Base-by-base conservation (phyloP, 2,329 filamentous ascomycete species). In the Cercospora canescens region DNA sequence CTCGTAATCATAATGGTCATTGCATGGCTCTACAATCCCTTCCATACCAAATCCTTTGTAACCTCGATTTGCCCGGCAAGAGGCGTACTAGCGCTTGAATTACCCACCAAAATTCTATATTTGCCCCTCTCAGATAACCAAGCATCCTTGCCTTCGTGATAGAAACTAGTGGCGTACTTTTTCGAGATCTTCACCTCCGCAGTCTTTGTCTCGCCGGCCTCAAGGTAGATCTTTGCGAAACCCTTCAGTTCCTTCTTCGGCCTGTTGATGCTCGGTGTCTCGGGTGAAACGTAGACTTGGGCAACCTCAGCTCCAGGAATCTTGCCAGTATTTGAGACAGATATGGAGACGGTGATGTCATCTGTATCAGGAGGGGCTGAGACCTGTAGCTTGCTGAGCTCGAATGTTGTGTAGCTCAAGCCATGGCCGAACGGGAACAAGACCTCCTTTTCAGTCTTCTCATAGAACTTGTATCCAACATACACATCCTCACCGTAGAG, bases 391-490 rank as follows among this genome's bases (percentile, higher is more conserved):
- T 82, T 79, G 14, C 87, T 87, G 73, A 91, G 89, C 55, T 84
- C 82, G 75, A 93, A 94, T 0, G 81, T 87, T 0, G 91, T 93
- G 79, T 94, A 95, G 16, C 89, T 91, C 1, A 95, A 82, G 1
- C 92, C 90, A 75, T 93, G 89, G 12, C 91, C 91, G 75, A 96
- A 96, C 64, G 89, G 85, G 78, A 94, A 93, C 0, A 90, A 81
- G 0, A 88, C 88, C 5, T 82, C 79, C 58, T 89, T 83, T 28
- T 82, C 81, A 12, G 82, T 79, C 21, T 85, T 85, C 72, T 93
- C 90, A 76, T 91, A 92, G 78, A 91, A 88, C 18, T 87, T 81
- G 78, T 93, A 93, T 2, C 91, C 91, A 62, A 93, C 86, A 78
- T 88, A 91, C 12, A 93, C 79, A 14, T 89, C 90, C 76, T 93